A percentile compares a stretch with the other conserved stretches of the same genome.
These are phyloP conservation scores for Globisporangium abappressorium DNA, from an alignment of 352 stramenopile genomes.

Conservation along the genomic window DNA sequence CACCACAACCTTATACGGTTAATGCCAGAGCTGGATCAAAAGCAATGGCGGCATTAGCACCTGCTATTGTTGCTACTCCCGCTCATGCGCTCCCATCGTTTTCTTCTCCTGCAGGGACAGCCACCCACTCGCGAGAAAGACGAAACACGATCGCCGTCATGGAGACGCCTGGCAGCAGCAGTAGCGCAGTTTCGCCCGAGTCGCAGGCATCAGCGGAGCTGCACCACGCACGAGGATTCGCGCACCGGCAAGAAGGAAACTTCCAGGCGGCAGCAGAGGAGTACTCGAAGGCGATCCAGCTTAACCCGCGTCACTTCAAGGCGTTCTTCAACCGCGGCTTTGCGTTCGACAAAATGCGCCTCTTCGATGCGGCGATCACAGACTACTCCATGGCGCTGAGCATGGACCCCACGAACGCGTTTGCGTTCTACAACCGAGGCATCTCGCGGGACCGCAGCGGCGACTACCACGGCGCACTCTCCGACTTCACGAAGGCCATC, in stretches of 20 bases:
- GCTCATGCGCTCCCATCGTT: background rate
- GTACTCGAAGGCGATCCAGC: constrained; percentile 71
- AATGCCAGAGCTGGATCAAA: background rate
- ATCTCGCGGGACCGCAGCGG: constrained; percentile 84
- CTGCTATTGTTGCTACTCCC: background rate
- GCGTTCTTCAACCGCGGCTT: constrained; percentile 89
- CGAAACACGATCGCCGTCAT: constrained; percentile 32
- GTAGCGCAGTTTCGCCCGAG: background rate
- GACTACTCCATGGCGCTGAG: constrained; percentile 73
- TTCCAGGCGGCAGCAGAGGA: constrained; percentile 74
- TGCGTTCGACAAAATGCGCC: constrained; percentile 75
- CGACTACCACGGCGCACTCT: constrained; percentile 78
- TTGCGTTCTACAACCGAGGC: constrained; percentile 80
- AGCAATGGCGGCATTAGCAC: background rate
- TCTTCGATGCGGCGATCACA: constrained; percentile 69
- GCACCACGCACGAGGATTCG: constrained; percentile 66
- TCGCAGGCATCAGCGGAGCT: constrained; percentile 37
- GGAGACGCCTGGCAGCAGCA: constrained; percentile 4
- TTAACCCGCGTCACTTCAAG: constrained; percentile 85
- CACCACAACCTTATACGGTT: background rate
- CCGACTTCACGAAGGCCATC: constrained; percentile 81
- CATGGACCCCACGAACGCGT: constrained; percentile 72
- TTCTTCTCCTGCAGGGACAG: background rate
- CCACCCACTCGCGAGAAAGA: constrained; percentile 3
- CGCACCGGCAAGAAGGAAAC: constrained; percentile 73